A percentile compares a stretch with the other conserved stretches of the same genome.
Conservation (phyloP, 441 rosid genomes). For the Croton setiger region DNA sequence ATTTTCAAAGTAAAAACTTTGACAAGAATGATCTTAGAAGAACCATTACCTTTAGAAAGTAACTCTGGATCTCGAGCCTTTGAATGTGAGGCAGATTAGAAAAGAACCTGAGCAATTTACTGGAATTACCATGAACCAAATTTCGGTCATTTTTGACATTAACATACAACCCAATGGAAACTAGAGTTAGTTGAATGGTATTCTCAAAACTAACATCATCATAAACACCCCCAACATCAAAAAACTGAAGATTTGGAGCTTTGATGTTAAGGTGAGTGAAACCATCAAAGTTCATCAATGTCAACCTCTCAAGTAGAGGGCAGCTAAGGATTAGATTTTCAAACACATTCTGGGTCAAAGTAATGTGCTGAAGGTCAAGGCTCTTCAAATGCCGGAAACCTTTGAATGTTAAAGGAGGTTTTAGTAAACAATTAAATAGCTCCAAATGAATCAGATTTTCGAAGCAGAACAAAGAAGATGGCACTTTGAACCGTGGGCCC, state of each 20-base stretch:
- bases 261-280: conserved; percentile 52
- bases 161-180: conserved; percentile 59
- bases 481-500: conserved; percentile 61
- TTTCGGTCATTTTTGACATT: conserved; percentile 37
- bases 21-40: background rate
- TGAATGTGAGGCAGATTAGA: conserved; percentile 61
- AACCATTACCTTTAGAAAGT: conserved; percentile 57
- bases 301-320: conserved; percentile 61
- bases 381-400: conserved; percentile 66
- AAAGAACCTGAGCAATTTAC: conserved; percentile 64
- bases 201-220: conserved; percentile 54
- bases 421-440: conserved; percentile 65
- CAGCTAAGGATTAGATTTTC: conserved; percentile 54
- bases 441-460: conserved; percentile 58
- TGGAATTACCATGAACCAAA: conserved; percentile 27
- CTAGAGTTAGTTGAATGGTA: conserved; percentile 42
- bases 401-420: conserved; percentile 48
- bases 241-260: conserved; percentile 67
- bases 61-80: conserved; percentile 71
- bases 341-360: conserved; percentile 53
- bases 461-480: conserved; percentile 50
- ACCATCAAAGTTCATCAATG: conserved; percentile 71
- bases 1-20: background rate
- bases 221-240: conserved; percentile 60
- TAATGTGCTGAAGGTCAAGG: conserved; percentile 71